Evolutionary conservation across 2,329 filamentous ascomycete species (phyloP).

Genomic region (Aspergillus transmontanensis): DNA sequence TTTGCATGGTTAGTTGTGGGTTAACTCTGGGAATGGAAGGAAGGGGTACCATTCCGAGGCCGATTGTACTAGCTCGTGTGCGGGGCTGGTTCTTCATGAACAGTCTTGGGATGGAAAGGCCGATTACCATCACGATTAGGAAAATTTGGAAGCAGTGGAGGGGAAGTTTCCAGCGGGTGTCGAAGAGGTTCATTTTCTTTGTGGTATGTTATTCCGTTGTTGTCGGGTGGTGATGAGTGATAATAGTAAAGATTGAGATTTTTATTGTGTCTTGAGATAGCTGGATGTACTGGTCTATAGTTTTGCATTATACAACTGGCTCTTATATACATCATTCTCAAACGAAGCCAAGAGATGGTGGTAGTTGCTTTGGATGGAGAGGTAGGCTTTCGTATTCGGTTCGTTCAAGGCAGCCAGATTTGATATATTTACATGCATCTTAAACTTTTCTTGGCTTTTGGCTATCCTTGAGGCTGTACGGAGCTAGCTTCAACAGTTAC

Average conservation of each 20-base stretch:
- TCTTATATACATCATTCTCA: not conserved
- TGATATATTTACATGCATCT: not conserved
- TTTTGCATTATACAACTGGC: not conserved
- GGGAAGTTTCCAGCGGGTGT: not conserved
- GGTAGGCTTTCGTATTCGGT: not conserved
- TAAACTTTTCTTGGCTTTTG: not conserved
- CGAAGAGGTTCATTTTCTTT: not conserved
- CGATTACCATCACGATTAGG: not conserved
- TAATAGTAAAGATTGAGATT: not conserved
- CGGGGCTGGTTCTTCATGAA: not conserved
- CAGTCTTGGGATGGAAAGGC: not conserved
- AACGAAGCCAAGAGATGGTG: not conserved
- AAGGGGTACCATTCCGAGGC: not conserved
- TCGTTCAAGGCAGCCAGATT: not conserved
- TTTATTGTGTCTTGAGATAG: not conserved
- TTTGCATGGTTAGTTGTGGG: not conserved
- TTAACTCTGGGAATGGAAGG: too few species aligned
- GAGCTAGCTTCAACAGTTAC: not conserved
- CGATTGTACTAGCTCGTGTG: not conserved
- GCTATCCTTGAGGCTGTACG: not conserved
- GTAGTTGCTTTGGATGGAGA: rapidly evolving
- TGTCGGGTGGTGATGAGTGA: rapidly evolving
- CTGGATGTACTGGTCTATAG: not conserved
- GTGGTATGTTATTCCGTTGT: not conserved
- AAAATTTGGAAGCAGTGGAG: not conserved